phyloP scores from a whole-genome alignment of 148 eudicot species.

The Camellia lanceoleosa region DNA sequence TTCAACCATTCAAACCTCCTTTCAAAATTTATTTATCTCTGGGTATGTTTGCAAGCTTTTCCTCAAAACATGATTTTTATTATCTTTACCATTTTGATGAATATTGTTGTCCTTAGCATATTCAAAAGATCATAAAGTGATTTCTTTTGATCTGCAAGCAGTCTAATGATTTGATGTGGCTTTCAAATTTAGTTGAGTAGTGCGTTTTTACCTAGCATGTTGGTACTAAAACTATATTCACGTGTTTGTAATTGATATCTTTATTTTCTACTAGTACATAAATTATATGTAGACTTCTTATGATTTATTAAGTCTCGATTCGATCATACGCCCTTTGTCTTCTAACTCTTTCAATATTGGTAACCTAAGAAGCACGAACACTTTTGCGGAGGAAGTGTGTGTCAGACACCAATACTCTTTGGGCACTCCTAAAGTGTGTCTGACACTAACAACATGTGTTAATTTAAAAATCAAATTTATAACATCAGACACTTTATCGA shows the following conservation, averaged over 20 bases:
- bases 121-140: not conserved
- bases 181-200: not conserved
- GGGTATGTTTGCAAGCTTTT: conserved; percentile 39
- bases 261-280: not conserved
- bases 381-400: too few species aligned
- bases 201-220: not conserved
- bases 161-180: not conserved
- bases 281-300: too few species aligned
- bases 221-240: not conserved
- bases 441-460: too few species aligned
- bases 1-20: conserved; percentile 83
- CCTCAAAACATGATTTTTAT: not conserved
- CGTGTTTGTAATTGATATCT: not conserved
- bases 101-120: too few species aligned
- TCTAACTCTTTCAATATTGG: too few species aligned
- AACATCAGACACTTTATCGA: too few species aligned
- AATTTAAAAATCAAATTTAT: too few species aligned
- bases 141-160: not conserved
- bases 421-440: too few species aligned
- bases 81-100: not conserved
- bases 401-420: too few species aligned
- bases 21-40: conserved; percentile 69
- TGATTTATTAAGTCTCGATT: too few species aligned
- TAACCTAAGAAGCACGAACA: too few species aligned
- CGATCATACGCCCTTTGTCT: too few species aligned